Percentiles rank a stretch among this genome's conserved stretches.
phyloP scores from a whole-genome alignment of 2,329 filamentous ascomycete genomes.

The Ceratocystis variospora region DNA sequence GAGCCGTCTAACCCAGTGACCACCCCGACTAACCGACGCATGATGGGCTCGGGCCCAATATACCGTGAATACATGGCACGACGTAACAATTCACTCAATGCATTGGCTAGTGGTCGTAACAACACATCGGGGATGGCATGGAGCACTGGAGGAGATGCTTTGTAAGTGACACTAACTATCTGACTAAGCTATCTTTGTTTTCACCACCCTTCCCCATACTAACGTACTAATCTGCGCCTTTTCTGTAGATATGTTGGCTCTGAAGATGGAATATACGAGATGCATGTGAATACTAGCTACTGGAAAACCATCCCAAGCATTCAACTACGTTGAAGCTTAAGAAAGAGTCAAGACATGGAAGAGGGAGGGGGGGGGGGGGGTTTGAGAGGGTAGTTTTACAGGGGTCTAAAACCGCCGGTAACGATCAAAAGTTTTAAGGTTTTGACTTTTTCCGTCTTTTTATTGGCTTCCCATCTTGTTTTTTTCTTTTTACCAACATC shows the following conservation, averaged over 20 bases:
- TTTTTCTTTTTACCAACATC: too few relatives aligned
- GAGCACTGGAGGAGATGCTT: slow-evolving; percentile 44
- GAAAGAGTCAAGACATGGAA: slow-evolving; percentile 19
- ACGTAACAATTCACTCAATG: background rate
- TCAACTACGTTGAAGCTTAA: slow-evolving; percentile 32
- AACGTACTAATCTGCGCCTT: background rate
- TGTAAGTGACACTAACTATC: slow-evolving; percentile 34
- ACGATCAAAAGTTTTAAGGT: too few relatives aligned
- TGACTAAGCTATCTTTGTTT: background rate
- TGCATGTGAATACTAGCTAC: slow-evolving; percentile 48
- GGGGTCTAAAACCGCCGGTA: too few relatives aligned
- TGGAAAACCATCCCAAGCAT: slow-evolving; percentile 47
- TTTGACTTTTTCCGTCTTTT: too few relatives aligned
- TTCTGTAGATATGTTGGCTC: slow-evolving; percentile 43
- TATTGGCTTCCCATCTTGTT: too few relatives aligned
- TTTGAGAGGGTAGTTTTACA: too few relatives aligned
- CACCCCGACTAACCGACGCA: background rate
- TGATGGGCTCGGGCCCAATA: background rate
- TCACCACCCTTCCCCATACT: background rate
- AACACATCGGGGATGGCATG: slow-evolving; percentile 49
- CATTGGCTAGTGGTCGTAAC: slow-evolving; percentile 33
- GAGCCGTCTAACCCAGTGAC: background rate
- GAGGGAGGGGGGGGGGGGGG: background rate
- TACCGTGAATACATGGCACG: background rate
- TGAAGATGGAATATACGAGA: slow-evolving; percentile 64